Percentiles rank a stretch among this genome's conserved stretches.
phyloP scores from a whole-genome alignment of 495 filamentous ascomycete genomes.

The Neurospora sublineolata region DNA sequence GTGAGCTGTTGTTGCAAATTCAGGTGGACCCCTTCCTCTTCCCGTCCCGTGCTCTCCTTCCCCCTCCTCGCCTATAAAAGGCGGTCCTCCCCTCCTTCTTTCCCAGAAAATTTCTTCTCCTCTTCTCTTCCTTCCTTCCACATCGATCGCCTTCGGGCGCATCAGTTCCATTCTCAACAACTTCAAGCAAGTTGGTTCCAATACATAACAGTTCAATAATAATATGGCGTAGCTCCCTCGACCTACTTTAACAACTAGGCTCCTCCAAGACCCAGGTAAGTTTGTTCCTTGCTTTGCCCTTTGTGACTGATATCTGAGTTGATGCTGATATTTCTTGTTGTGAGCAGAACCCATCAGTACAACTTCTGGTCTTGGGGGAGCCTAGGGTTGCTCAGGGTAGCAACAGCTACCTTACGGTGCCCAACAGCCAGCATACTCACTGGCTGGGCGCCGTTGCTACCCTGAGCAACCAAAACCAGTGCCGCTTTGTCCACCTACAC shows the following conservation, averaged over 20 bases:
- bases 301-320: not conserved
- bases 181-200: not conserved
- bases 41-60: not conserved
- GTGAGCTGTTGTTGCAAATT: not conserved
- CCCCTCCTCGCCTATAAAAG: not conserved
- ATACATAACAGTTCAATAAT: not conserved
- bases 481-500: not conserved
- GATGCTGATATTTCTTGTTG: not conserved
- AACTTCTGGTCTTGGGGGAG: not conserved
- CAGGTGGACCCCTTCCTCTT: not conserved
- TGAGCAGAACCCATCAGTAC: not conserved
- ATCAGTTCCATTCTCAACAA: not conserved
- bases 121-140: not conserved
- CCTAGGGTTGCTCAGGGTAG: not conserved
- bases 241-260: not conserved
- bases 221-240: not conserved
- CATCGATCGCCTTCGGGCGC: not conserved
- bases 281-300: not conserved
- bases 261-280: not conserved
- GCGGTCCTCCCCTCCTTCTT: not conserved
- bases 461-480: not conserved
- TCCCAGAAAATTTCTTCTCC: not conserved
- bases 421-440: too few relatives aligned
- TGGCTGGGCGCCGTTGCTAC: not conserved
- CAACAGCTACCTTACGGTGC: not conserved